A percentile compares a stretch with the other conserved stretches of the same genome.
Conservation (phyloP, 2,329 filamentous ascomycete genomes). For the Pseudogymnoascus sp. region DNA sequence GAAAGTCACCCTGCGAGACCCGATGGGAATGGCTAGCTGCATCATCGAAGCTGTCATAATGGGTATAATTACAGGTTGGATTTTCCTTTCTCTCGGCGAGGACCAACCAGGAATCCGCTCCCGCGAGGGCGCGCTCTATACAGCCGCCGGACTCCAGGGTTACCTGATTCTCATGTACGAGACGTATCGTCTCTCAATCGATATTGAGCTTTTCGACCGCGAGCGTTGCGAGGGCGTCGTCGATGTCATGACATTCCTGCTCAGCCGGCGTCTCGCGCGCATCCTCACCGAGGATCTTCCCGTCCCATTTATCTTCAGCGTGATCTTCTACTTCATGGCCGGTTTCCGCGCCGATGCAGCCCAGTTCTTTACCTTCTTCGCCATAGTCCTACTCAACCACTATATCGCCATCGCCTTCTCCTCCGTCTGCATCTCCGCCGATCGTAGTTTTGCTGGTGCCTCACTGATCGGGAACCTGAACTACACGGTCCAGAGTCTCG, state of each 20-base stretch:
- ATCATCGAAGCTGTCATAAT: slow-evolving; percentile 62
- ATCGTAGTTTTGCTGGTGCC: slow-evolving; percentile 60
- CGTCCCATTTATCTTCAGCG: slow-evolving; percentile 60
- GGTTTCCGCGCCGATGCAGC: slow-evolving; percentile 55
- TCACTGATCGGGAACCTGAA: slow-evolving; percentile 64
- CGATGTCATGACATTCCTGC: slow-evolving; percentile 57
- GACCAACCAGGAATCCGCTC: slow-evolving; percentile 66
- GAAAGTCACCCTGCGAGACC: slow-evolving; percentile 66
- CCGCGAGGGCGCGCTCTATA: slow-evolving; percentile 64
- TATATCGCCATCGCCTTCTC: slow-evolving; percentile 68
- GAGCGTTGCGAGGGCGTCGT: slow-evolving; percentile 67
- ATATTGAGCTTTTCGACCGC: slow-evolving; percentile 68
- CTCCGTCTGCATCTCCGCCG: slow-evolving; percentile 55
- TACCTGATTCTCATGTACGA: slow-evolving; percentile 72
- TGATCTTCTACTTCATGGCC: slow-evolving; percentile 71
- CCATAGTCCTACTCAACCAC: slow-evolving; percentile 59
- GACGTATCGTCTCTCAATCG: slow-evolving; percentile 63
- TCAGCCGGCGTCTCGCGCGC: slow-evolving; percentile 61
- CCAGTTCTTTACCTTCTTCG: slow-evolving; percentile 66
- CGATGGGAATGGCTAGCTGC: slow-evolving; percentile 64
- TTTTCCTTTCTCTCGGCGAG: slow-evolving; percentile 57
- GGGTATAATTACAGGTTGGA: slow-evolving; percentile 63
- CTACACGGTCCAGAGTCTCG: slow-evolving; percentile 66
- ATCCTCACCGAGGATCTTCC: slow-evolving; percentile 64
- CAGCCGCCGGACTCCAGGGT: slow-evolving; percentile 61